Evolutionary conservation across 2,329 filamentous ascomycete species (phyloP).

Genomic region (Blumeria graminis): DNA sequence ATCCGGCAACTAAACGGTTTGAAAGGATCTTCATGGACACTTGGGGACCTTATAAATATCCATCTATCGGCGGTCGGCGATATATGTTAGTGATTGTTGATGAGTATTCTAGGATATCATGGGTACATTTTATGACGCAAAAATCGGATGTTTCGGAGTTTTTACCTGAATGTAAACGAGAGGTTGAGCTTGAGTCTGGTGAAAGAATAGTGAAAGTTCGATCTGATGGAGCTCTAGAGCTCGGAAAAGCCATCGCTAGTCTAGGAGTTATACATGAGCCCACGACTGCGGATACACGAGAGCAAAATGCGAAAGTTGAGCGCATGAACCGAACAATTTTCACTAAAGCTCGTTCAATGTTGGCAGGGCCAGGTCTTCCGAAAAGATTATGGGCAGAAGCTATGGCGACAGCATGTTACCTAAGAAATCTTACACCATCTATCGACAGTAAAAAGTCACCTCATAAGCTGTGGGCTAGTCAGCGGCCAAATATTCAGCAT

Average conservation of each 20-base stretch:
- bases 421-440: neutral
- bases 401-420: neutral
- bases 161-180: neutral
- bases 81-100: neutral
- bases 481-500: neutral
- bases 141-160: neutral
- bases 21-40: neutral
- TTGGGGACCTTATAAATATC: neutral
- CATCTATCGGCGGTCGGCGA: neutral
- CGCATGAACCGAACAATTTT: neutral
- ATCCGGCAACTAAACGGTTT: neutral
- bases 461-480: neutral
- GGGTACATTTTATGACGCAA: neutral
- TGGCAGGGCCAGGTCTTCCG: neutral
- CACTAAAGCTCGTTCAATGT: neutral
- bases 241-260: neutral
- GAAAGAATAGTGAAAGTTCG: neutral
- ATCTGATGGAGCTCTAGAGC: neutral
- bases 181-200: neutral
- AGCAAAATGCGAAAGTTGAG: neutral
- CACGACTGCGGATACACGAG: neutral
- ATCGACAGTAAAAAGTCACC: neutral
- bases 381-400: neutral
- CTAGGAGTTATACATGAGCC: neutral
- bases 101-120: neutral